A percentile compares a stretch with the other conserved stretches of the same genome.
Evolutionary conservation across 805 yeast genomes (phyloP).

Genomic region (Candida michaelii): DNA sequence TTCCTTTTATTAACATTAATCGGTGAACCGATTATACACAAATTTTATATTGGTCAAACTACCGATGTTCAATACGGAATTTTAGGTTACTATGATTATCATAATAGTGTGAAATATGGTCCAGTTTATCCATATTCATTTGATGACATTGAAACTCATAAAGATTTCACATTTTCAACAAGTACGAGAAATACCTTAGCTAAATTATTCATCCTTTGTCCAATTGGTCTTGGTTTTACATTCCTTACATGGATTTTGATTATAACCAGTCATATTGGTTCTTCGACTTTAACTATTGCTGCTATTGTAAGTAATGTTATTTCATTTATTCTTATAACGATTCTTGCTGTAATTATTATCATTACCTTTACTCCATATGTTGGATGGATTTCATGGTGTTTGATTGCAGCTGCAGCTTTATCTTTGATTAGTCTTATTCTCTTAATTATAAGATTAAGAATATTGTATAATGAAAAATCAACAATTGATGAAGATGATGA

Average conservation of each 20-base stretch:
- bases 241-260: constrained; percentile 35
- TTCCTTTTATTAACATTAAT: constrained; percentile 61
- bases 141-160: constrained; percentile 16
- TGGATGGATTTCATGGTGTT: constrained; percentile 71
- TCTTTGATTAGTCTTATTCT: constrained; percentile 53
- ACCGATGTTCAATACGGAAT: constrained; percentile 54
- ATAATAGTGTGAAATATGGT: constrained; percentile 21
- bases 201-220: constrained; percentile 56
- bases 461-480: constrained; percentile 16
- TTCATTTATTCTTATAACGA: constrained; percentile 53
- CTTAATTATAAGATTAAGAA: constrained; percentile 33
- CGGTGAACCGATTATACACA: constrained; percentile 56
- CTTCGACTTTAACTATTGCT: constrained; percentile 28
- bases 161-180: background rate
- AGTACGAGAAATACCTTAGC: constrained; percentile 53
- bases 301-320: constrained; percentile 47
- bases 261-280: constrained; percentile 24
- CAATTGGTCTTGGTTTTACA: constrained; percentile 66
- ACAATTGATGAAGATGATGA: constrained; percentile 19
- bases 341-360: constrained; percentile 55
- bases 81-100: constrained; percentile 54
- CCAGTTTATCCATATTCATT: constrained; percentile 49
- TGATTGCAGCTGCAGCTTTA: constrained; percentile 64
- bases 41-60: constrained; percentile 51
- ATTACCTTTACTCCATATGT: constrained; percentile 64